These are phyloP conservation scores for Mitragyna speciosa DNA, from an alignment of 257 asterid genomes.

Conservation along the genomic window DNA sequence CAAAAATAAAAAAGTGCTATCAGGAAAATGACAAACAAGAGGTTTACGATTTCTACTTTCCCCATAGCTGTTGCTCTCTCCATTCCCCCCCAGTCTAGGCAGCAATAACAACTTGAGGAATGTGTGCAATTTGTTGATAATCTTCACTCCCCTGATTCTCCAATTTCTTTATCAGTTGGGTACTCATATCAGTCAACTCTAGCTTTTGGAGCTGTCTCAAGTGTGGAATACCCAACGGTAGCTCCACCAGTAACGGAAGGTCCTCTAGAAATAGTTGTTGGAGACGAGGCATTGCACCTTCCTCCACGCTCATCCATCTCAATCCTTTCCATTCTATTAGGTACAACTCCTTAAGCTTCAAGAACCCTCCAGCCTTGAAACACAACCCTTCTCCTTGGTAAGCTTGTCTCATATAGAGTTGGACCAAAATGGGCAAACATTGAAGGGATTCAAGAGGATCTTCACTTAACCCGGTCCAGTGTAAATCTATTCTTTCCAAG, in stretches of 20 bases:
- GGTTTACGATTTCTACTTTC: not conserved
- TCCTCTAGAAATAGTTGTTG: not conserved
- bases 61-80: not conserved
- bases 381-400: conserved; percentile 30
- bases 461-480: conserved; percentile 1
- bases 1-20: no score
- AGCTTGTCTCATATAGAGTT: conserved; percentile 1
- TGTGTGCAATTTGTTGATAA: not conserved
- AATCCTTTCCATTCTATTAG: conserved; percentile 14
- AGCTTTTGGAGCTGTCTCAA: not conserved
- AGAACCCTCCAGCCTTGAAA: conserved; percentile 36
- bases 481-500: conserved; percentile 1
- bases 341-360: conserved; percentile 21
- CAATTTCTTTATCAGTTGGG: not conserved
- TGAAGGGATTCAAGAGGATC: conserved; percentile 29
- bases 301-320: conserved; percentile 24
- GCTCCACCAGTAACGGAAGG: conserved; percentile 19
- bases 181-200: not conserved
- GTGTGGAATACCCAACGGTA: not conserved
- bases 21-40: no score
- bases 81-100: not conserved
- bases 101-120: not conserved
- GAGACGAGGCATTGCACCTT: conserved; percentile 31
- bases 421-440: conserved; percentile 31
- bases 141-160: not conserved